Base-by-base conservation (phyloP, 495 filamentous ascomycete genomes). In the Penicillium pancosmium region DNA sequence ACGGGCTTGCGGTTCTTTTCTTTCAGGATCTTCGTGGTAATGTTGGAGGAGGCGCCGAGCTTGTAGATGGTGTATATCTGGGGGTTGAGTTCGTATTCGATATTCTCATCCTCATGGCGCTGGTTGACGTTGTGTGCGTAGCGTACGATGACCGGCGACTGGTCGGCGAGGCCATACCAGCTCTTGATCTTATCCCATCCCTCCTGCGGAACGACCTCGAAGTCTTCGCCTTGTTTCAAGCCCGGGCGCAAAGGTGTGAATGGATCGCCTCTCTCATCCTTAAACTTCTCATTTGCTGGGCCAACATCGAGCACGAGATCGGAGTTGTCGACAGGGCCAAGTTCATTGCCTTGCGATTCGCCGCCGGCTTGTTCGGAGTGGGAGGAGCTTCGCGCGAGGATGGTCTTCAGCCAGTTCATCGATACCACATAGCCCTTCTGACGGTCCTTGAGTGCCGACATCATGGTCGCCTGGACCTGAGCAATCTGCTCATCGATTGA, bases 311-410 rank as follows among this genome's bases (percentile, higher is more conserved):
- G 66, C 31, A 81, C 68, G 31, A 81, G 68, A 62, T 91, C 90
- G 5, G 89, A 85, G 68, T 97, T 98, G 74, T 97, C 92, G 31
- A 98, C 86, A 0, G 91, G 91, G 3, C 92, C 92, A 35, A 94
- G 81, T 11, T 86, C 78, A 11, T 82, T 85, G 56, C 90, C 86
- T 33, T 73, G 58, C 5, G 81, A 77, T 49, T 85, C 82, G 64
- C 92, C 90, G 54, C 80, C 74, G 15, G 69, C 74, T 51, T 77
- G 71, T 61, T 81, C 82, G 13, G 75, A 77, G 59, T 80, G 74
- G 18, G 87, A 82, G 4, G 83, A 73, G 43, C 86, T 85, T 55
- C 91, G 82, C 12, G 88, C 81, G 57, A 88, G 76, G 2, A 97
- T 91, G 36, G 86, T 82, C 43, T 80, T 80, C 23, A 98, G 78